Evolutionary conservation across 2,329 filamentous ascomycete species (phyloP), one percentile per base, ranked within the genome.

Genomic region (Endocalyx cinctus): DNA sequence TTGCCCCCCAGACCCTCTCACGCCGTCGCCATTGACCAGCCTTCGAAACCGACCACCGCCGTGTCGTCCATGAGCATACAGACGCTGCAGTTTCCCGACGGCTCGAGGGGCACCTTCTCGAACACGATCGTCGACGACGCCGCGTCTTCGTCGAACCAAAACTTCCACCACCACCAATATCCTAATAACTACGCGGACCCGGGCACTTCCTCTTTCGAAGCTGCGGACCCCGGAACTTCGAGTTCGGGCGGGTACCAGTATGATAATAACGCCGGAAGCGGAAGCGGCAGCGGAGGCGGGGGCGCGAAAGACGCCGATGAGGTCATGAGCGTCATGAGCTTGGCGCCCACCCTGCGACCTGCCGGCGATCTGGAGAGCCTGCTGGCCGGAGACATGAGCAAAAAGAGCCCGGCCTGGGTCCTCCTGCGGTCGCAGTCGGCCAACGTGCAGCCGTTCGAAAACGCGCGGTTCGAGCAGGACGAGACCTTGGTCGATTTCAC

Each of bases 61-160:
- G 54, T 97, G 11, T 90, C 87, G 1, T 74, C 87, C 12, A 73
- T 88, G 41, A 88, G 90, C 46, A 82, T 89, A 35, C 83, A 87
- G 47, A 86, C 84, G 0, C 70, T 89, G 31, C 79, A 80, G 2
- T 82, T 84, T 42, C 79, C 78, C 10, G 84, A 87, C 55, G 79
- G 77, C 38, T 76, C 77, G 14, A 70, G 77, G 38, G 80, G 83
- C 23, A 81, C 75, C 2, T 82, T 83, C 49, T 59, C 66, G 12
- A 62, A 62, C 16, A 26, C 43, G 16, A 46, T 60, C 70, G 30
- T 66, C 57, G 15, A 55, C 55, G 12, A 43, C 18, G 33, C 42
- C 8, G 34, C 37, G 17, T 40, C 40, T 14, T 25, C 31, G 11
- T 60, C 36, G 47, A 23, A 48, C 52, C 20, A 54, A 55, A n/a